Percentiles rank a stretch among this genome's conserved stretches.
These are phyloP conservation scores for Raphanus hybrid DNA, from an alignment of 441 rosid genomes.

Conservation along the genomic window DNA sequence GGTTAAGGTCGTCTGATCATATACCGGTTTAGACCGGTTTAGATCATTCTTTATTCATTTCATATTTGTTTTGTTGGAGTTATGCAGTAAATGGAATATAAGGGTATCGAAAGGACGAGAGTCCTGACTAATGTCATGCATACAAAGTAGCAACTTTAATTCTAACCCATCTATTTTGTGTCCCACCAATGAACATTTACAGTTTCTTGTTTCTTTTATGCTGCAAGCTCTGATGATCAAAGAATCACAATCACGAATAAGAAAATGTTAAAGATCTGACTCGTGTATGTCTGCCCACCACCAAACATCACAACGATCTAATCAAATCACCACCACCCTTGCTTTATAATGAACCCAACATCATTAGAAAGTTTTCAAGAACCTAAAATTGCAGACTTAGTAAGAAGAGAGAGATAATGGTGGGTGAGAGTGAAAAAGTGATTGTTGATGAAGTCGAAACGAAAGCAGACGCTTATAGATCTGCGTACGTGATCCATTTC, in stretches of 20 bases:
- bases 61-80: neutral
- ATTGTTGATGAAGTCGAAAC: conserved; percentile 43
- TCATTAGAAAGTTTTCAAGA: conserved; percentile 1
- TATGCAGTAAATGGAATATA: conserved; percentile 1
- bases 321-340: conserved; percentile 16
- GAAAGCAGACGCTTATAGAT: conserved; percentile 65
- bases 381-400: neutral
- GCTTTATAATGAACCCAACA: conserved; percentile 39
- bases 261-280: too few species aligned
- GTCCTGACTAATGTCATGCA: neutral
- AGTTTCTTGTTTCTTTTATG: neutral
- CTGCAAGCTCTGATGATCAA: neutral
- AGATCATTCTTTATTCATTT: conserved; percentile 34
- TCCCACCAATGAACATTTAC: conserved; percentile 35
- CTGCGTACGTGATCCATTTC: conserved; percentile 84
- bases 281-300: too few species aligned
- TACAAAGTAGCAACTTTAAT: neutral
- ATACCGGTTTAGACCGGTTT: conserved; percentile 25
- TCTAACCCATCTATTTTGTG: conserved; percentile 30
- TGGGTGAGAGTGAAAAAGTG: conserved; percentile 34
- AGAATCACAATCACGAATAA: conserved; percentile 37
- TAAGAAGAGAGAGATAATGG: conserved; percentile 29
- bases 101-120: neutral
- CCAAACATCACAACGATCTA: conserved; percentile 23
- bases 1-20: conserved; percentile 9